Evolutionary conservation across 768 basidiomycete species (phyloP).

Genomic region (Xerocomellus intermedius): DNA sequence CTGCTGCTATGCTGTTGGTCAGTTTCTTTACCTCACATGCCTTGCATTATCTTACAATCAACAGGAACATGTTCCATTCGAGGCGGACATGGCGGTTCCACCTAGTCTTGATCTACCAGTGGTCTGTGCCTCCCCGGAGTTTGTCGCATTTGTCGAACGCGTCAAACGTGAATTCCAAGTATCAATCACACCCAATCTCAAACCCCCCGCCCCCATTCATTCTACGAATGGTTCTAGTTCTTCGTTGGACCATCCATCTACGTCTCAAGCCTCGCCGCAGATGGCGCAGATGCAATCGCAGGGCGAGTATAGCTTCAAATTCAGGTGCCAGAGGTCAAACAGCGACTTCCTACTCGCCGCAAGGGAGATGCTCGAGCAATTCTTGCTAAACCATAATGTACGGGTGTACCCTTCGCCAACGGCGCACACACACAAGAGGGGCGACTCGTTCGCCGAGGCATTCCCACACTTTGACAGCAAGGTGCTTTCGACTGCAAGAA

Average conservation of each 20-base stretch:
- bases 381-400: slow-evolving; percentile 79
- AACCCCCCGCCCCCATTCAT: slow-evolving; percentile 36
- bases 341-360: slow-evolving; percentile 90
- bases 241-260: slow-evolving; percentile 47
- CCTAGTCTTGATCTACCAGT: slow-evolving; percentile 76
- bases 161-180: slow-evolving; percentile 95
- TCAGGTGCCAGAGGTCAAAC: slow-evolving; percentile 92
- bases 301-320: slow-evolving; percentile 88
- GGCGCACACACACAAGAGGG: slow-evolving; percentile 77
- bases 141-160: slow-evolving; percentile 79
- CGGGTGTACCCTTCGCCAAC: slow-evolving; percentile 78
- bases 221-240: slow-evolving; percentile 47
- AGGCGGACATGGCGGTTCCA: slow-evolving; percentile 91
- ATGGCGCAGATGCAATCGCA: slow-evolving; percentile 18
- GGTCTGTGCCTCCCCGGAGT: slow-evolving; percentile 77
- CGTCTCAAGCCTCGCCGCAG: slow-evolving; percentile 21
- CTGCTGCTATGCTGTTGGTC: slow-evolving; percentile 92
- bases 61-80: slow-evolving; percentile 94
- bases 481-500: slow-evolving; percentile 75
- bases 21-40: slow-evolving; percentile 23
- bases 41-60: slow-evolving; percentile 3
- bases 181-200: slow-evolving; percentile 80
- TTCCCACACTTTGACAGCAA: slow-evolving; percentile 98
- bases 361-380: slow-evolving; percentile 91
- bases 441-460: slow-evolving; percentile 92